Conservation (phyloP, 1,284 basidiomycete genomes). For the Sanghuangporus weigelae region DNA sequence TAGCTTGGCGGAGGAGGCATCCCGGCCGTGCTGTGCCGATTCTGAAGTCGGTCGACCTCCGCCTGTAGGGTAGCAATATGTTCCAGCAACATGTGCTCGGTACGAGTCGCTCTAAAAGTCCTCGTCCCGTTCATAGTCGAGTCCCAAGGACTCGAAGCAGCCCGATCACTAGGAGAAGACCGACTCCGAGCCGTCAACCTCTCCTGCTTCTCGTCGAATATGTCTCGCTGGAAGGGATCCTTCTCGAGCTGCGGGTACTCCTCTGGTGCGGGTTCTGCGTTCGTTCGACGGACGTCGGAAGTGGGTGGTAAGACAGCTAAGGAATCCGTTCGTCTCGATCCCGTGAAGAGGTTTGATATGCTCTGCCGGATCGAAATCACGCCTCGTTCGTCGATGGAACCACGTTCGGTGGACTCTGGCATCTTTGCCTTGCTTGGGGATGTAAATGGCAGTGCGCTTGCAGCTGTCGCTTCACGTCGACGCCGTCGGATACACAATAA, state of each 20-base stretch:
- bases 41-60: not conserved
- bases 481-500: not conserved
- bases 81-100: not conserved
- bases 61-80: slow-evolving; percentile 1
- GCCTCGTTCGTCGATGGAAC: not conserved
- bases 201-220: not conserved
- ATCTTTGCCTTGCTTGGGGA: not conserved
- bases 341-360: not conserved
- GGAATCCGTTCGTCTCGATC: not conserved
- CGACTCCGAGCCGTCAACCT: not conserved
- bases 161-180: not conserved
- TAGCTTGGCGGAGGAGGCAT: not conserved
- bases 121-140: not conserved
- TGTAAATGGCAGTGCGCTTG: not conserved
- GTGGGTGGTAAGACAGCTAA: not conserved
- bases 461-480: not conserved
- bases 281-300: not conserved
- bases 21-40: not conserved
- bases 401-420: not conserved
- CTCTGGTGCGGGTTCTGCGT: not conserved
- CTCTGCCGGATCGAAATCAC: not conserved
- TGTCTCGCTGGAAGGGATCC: not conserved
- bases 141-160: too few species aligned
- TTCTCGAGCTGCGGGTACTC: not conserved
- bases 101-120: not conserved